phyloP scores from a whole-genome alignment of 805 yeast genomes.

The Metschnikowia arizonensis region DNA sequence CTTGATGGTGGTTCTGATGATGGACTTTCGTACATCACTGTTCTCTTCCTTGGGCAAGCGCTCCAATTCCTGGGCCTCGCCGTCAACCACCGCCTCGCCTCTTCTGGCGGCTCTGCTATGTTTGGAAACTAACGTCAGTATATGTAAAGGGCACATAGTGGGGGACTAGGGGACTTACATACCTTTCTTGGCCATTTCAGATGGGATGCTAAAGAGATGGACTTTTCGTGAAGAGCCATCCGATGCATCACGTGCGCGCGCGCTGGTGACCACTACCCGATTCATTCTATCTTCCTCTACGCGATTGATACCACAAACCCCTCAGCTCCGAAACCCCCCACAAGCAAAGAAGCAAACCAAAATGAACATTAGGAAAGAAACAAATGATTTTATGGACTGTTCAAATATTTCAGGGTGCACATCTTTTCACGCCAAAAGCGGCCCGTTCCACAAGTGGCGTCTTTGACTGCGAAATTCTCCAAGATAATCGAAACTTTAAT shows the following conservation, averaged over 20 bases:
- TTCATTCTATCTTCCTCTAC: background rate
- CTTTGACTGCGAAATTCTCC: conserved; percentile 28
- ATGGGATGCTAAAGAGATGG: conserved; percentile 2
- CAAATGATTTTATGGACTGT: background rate
- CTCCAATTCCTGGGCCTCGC: conserved; percentile 46
- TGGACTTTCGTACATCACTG: conserved; percentile 56
- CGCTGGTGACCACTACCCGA: background rate
- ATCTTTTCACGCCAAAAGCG: background rate
- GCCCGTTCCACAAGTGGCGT: conserved; percentile 21
- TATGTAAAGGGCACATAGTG: background rate
- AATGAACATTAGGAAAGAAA: background rate
- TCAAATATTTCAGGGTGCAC: background rate
- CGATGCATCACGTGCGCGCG: conserved; percentile 1
- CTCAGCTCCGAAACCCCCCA: background rate
- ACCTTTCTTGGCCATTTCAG: conserved; percentile 39
- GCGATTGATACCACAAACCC: background rate
- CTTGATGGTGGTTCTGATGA: conserved; percentile 63
- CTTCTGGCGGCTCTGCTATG: conserved; percentile 77
- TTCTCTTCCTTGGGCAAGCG: conserved; percentile 55
- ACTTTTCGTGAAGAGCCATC: conserved; percentile 3
- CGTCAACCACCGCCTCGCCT: conserved; percentile 45
- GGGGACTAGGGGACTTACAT: conserved; percentile 16
- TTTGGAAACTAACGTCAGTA: conserved; percentile 48
- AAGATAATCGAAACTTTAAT: background rate
- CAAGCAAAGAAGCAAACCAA: background rate